Base-by-base conservation (phyloP, 192 early-diverging fungal genomes). In the Podila epigama region DNA sequence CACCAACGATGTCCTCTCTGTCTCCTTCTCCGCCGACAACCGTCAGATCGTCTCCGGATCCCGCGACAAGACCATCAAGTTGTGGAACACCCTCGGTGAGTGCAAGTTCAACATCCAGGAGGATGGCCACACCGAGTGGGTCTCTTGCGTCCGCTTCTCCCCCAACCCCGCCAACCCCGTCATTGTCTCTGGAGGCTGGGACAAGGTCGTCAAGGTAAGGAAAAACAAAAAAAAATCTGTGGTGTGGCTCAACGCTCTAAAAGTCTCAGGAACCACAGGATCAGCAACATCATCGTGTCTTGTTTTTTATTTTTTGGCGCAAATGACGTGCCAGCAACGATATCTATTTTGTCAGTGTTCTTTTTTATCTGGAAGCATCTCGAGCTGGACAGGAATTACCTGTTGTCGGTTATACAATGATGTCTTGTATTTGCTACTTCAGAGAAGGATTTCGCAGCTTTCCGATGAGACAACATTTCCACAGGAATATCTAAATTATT, bases 31-130 rank as follows among this genome's bases (percentile, higher is more conserved):
- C 75, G 93, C 97, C 33, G 97, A 99, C 85, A 98, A 98, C 93
- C 94, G 96, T 80, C 96, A 98, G 90, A 98, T 99, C 75, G 95
- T 99, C 65, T 97, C 96, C 63, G 95, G 93, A 70, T 96, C 96
- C 72, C 94, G 96, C 82, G 97, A 99, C 88, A 97, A 96, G 92
- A 90, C 90, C 83, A 97, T 99, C 91, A 99, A 98, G 92, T 87
- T 99, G 81, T 99, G 97, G 97, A 98, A 99, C 94, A 99, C 96
- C 60, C 89, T 99, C 35, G 97, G 96, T 79, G 97, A 99, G 87
- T 98, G 97, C 95, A 99, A 99, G 93, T 95, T 91, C 92, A 96
- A 91, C 90, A 92, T 99, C 83, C 90, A 88, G 73, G 93, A 97
- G 71, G 94, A 98, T 75, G 93, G 94, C 78, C 97, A 99, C 94